A percentile compares a stretch with the other conserved stretches of the same genome.
Conservation (phyloP, 768 basidiomycete species). For the Rhodosporidiobolus sp. region DNA sequence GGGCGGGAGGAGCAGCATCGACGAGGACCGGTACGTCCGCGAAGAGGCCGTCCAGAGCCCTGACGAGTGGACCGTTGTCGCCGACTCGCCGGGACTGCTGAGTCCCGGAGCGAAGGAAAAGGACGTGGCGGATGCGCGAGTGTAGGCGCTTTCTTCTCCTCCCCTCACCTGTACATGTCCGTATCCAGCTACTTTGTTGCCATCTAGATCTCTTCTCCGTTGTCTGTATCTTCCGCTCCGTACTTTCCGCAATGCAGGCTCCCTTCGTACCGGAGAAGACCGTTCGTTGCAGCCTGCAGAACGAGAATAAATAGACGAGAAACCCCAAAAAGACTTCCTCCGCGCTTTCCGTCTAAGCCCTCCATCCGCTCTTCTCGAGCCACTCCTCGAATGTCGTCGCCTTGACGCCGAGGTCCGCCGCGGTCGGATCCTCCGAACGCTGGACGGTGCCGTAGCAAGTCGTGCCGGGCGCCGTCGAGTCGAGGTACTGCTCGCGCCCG, state of each 20-base stretch:
- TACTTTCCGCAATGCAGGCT: too few relatives aligned
- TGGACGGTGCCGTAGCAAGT: not conserved
- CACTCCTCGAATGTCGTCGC: not conserved
- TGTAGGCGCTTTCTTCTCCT: too few relatives aligned
- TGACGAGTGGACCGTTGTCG: too few relatives aligned
- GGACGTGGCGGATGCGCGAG: too few relatives aligned
- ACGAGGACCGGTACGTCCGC: too few relatives aligned
- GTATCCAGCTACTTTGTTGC: too few relatives aligned
- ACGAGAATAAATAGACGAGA: not conserved
- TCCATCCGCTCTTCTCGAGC: constrained; percentile 4
- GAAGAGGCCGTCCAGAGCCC: too few relatives aligned
- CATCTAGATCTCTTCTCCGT: not conserved
- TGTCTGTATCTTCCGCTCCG: too few relatives aligned
- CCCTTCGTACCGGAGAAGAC: not conserved
- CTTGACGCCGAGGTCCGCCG: not conserved
- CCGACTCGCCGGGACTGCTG: too few relatives aligned
- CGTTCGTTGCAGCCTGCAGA: not conserved
- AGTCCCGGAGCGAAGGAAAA: too few relatives aligned
- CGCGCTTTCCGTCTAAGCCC: not conserved
- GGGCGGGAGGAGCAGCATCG: too few relatives aligned
- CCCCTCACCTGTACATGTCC: too few relatives aligned
- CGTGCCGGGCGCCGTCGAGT: not conserved
- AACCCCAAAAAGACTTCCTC: not conserved
- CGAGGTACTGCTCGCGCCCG: not conserved
- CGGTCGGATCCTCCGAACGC: not conserved